A percentile compares a stretch with the other conserved stretches of the same genome.
Evolutionary conservation across 1,139 yeast species (phyloP).

Genomic region (Insectozyma bohioensis): DNA sequence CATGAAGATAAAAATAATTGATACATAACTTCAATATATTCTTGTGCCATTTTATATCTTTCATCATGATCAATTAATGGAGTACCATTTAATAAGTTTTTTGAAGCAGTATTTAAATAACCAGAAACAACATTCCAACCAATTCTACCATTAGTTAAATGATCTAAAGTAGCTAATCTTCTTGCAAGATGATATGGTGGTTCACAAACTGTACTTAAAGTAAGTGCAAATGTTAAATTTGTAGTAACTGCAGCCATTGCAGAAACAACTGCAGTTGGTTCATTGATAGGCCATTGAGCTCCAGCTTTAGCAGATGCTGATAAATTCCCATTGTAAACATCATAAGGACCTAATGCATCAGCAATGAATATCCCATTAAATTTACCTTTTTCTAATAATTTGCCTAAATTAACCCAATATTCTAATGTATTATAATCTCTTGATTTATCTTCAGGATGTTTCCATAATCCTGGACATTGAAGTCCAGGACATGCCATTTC

Average conservation of each 20-base stretch:
- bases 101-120: slow-evolving; percentile 39
- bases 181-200: slow-evolving; percentile 46
- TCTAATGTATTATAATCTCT: slow-evolving; percentile 35
- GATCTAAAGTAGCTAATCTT: slow-evolving; percentile 43
- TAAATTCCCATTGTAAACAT: slow-evolving; percentile 38
- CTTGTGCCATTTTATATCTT: slow-evolving; percentile 43
- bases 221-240: slow-evolving; percentile 38
- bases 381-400: slow-evolving; percentile 43
- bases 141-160: slow-evolving; percentile 43
- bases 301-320: slow-evolving; percentile 37
- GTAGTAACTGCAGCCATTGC: slow-evolving; percentile 45
- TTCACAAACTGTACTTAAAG: slow-evolving; percentile 44
- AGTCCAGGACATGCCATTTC: slow-evolving; percentile 38
- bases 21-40: slow-evolving; percentile 40
- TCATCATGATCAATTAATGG: slow-evolving; percentile 38
- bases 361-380: slow-evolving; percentile 46
- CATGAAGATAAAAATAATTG: slow-evolving; percentile 41
- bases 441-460: slow-evolving; percentile 39
- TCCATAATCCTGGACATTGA: slow-evolving; percentile 41
- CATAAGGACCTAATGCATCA: slow-evolving; percentile 44
- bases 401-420: slow-evolving; percentile 46
- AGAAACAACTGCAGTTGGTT: slow-evolving; percentile 39
- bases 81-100: slow-evolving; percentile 35
- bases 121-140: slow-evolving; percentile 49
- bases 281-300: slow-evolving; percentile 44